Percentiles rank a stretch among this genome's conserved stretches.
These are phyloP conservation scores for Lignosus rhinocerotis DNA, from an alignment of 1,284 basidiomycete genomes.

Conservation along the genomic window DNA sequence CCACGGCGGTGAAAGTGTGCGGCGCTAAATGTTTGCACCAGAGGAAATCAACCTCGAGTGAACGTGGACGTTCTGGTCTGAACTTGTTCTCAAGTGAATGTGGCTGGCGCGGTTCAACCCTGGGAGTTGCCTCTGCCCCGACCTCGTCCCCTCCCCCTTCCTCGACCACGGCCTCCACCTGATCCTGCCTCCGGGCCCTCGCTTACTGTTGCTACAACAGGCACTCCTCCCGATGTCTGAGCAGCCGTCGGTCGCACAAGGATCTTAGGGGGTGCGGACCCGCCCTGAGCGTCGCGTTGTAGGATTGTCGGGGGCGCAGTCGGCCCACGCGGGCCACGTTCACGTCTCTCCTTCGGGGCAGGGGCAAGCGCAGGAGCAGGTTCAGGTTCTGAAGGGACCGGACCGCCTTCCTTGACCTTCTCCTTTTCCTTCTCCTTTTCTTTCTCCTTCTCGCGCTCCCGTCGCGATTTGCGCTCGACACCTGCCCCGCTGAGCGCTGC, in stretches of 20 bases:
- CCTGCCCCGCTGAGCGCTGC: conserved; percentile 61
- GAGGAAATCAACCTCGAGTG: no score
- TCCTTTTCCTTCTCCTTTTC: conserved; percentile 22
- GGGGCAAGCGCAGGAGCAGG: conserved; percentile 2
- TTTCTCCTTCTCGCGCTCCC: conserved; percentile 29
- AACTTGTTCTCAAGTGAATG: no score
- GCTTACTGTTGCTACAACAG: background rate
- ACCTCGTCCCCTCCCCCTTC: conserved; percentile 16
- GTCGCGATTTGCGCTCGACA: conserved; percentile 35
- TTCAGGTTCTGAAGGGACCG: conserved; percentile 1
- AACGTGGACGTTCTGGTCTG: no score
- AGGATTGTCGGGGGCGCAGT: conserved; percentile 29
- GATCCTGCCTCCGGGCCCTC: conserved; percentile 10
- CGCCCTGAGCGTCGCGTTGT: conserved; percentile 29
- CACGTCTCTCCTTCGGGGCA: conserved; percentile 22
- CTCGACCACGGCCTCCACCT: conserved; percentile 25
- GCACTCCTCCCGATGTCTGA: background rate
- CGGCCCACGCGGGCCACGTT: conserved; percentile 1
- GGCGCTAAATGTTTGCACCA: no score
- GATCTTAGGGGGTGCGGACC: conserved; percentile 18
- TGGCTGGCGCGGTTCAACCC: background rate
- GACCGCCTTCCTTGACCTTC: conserved; percentile 10
- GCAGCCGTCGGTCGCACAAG: conserved; percentile 14
- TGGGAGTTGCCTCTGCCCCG: conserved; percentile 5
- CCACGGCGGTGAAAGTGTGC: no score